Conservation (phyloP, 2,329 filamentous ascomycete genomes). For the Phialophora chinensis region DNA sequence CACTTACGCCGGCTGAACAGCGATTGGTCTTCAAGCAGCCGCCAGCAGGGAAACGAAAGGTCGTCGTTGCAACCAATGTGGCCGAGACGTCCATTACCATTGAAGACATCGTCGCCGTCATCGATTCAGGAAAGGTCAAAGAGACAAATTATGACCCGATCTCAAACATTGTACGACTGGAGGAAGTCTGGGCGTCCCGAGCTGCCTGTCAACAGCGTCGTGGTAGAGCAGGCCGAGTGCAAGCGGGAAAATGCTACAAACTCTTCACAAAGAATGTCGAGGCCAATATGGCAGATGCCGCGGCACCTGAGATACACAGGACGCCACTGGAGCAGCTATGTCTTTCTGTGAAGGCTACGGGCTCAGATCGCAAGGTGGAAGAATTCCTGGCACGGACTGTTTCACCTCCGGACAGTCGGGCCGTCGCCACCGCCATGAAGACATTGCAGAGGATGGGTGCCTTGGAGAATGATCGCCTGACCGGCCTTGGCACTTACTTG, state of each 20-base stretch:
- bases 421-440: conserved; percentile 82
- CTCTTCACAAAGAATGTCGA: conserved; percentile 89
- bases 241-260: conserved; percentile 92
- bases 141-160: conserved; percentile 92
- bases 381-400: conserved; percentile 83
- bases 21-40: conserved; percentile 80
- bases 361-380: conserved; percentile 80
- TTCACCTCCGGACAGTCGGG: conserved; percentile 82
- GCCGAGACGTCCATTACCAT: conserved; percentile 99
- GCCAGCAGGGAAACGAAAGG: conserved; percentile 81
- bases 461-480: conserved; percentile 78
- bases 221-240: conserved; percentile 90
- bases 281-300: conserved; percentile 79
- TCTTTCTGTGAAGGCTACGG: conserved; percentile 83
- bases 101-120: conserved; percentile 93
- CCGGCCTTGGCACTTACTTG: conserved; percentile 89
- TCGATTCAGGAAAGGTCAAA: conserved; percentile 94
- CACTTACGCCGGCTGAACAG: conserved; percentile 85
- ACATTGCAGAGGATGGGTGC: conserved; percentile 86
- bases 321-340: conserved; percentile 95
- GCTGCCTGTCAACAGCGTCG: conserved; percentile 94
- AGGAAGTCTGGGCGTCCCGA: conserved; percentile 92
- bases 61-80: conserved; percentile 94
- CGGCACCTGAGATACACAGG: conserved; percentile 90
- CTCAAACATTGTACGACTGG: conserved; percentile 91